Percentiles rank a stretch among this genome's conserved stretches.
Evolutionary conservation across 1,284 basidiomycete species (phyloP).

Genomic region (Tremellales sp.): DNA sequence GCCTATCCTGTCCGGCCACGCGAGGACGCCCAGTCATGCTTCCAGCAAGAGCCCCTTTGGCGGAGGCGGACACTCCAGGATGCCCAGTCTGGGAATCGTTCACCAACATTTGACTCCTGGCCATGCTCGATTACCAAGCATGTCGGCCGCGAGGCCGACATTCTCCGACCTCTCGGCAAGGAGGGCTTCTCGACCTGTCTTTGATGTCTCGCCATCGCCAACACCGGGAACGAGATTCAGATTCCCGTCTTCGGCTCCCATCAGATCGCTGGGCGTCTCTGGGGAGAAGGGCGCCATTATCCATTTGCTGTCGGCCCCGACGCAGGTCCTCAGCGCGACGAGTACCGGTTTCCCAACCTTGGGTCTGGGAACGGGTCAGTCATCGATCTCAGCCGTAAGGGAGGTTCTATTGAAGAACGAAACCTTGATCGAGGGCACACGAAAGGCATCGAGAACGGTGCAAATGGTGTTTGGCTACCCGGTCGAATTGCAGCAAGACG

Average conservation of each 20-base stretch:
- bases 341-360: slow-evolving; percentile 12
- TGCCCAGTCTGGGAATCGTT: neutral
- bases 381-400: slow-evolving; percentile 1
- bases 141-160: slow-evolving; percentile 19
- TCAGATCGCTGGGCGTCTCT: slow-evolving; percentile 7
- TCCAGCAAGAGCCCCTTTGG: no score
- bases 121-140: slow-evolving; percentile 17
- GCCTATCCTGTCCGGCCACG: slow-evolving; percentile 5
- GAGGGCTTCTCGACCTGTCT: slow-evolving; percentile 27
- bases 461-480: slow-evolving; percentile 32
- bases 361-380: neutral
- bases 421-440: slow-evolving; percentile 9
- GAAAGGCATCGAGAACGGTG: slow-evolving; percentile 17
- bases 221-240: slow-evolving; percentile 19
- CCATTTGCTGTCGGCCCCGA: slow-evolving; percentile 34
- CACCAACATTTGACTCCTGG: slow-evolving; percentile 3
- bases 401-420: slow-evolving; percentile 13
- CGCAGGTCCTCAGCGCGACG: slow-evolving; percentile 20
- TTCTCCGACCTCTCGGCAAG: slow-evolving; percentile 34
- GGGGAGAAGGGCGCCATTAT: slow-evolving; percentile 29
- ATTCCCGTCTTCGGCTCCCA: slow-evolving; percentile 34
- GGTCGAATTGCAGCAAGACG: slow-evolving; percentile 18
- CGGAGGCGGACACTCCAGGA: neutral
- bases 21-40: slow-evolving; percentile 2
- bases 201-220: slow-evolving; percentile 21